These are phyloP conservation scores for Trifolium subterraneum DNA, from an alignment of 306 rosid genomes.

Conservation along the genomic window DNA sequence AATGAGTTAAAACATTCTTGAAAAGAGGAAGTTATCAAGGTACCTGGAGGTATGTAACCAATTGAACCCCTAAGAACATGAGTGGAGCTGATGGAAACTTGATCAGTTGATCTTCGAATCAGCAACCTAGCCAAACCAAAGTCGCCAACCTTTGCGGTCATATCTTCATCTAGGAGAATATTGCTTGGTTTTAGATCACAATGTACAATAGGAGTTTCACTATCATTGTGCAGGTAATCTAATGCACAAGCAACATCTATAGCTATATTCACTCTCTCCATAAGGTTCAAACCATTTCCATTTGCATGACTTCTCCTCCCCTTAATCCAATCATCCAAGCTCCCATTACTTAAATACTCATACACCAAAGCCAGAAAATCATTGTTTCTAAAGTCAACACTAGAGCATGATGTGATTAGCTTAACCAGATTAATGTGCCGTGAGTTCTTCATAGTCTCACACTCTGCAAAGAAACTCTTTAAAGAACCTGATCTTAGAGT, in stretches of 20 bases:
- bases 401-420: constrained; percentile 77
- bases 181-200: constrained; percentile 87
- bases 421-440: constrained; percentile 77
- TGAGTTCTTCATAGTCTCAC: constrained; percentile 64
- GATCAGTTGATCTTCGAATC: constrained; percentile 47
- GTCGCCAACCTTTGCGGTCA: constrained; percentile 81
- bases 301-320: constrained; percentile 54
- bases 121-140: constrained; percentile 74
- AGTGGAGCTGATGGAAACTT: constrained; percentile 56
- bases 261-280: constrained; percentile 68
- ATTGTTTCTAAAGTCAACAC: constrained; percentile 62
- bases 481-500: constrained; percentile 46
- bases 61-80: constrained; percentile 72
- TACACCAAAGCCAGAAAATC: constrained; percentile 75
- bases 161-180: constrained; percentile 62
- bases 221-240: constrained; percentile 74
- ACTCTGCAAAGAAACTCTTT: constrained; percentile 80
- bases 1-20: neutral
- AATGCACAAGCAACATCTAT: constrained; percentile 69
- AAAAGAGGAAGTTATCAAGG: neutral
- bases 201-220: constrained; percentile 68
- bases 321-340: constrained; percentile 77
- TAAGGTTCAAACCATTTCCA: constrained; percentile 53
- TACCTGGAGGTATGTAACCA: constrained; percentile 89
- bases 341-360: constrained; percentile 68